Evolutionary conservation across 108 stramenopile species (phyloP).

Genomic region (Nannochloropsis granulata): DNA sequence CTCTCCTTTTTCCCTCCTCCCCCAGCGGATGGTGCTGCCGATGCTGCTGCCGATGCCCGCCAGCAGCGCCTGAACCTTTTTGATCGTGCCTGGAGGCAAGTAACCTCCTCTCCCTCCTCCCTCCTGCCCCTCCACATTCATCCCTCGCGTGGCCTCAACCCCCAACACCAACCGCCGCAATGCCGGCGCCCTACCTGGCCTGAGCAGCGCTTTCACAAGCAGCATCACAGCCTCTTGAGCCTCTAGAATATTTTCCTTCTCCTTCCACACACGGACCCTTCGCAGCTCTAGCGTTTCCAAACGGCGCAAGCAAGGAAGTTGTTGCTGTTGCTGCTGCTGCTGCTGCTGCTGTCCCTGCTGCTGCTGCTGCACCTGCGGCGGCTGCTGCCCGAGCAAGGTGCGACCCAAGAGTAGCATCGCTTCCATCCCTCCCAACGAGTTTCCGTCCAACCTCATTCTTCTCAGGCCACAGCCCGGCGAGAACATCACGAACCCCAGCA

Average conservation of each 20-base stretch:
- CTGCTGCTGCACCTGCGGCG: not conserved
- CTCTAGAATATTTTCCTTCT: not conserved
- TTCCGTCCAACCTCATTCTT: not conserved
- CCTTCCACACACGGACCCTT: not conserved
- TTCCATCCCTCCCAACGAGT: not conserved
- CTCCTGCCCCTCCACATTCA: not conserved
- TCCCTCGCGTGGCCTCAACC: not conserved
- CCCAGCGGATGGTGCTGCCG: not conserved
- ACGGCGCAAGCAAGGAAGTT: not conserved
- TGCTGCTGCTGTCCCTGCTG: not conserved
- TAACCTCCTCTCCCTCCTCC: not conserved
- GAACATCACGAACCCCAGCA: not conserved
- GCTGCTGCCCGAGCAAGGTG: not conserved
- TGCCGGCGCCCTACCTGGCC: not conserved
- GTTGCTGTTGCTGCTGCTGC: not conserved
- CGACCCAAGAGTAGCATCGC: not conserved
- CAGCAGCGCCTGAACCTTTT: not conserved
- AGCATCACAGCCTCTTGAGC: not conserved
- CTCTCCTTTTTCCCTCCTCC: not conserved
- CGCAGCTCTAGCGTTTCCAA: not conserved
- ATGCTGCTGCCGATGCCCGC: not conserved
- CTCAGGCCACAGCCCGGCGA: not conserved
- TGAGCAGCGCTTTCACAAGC: not conserved
- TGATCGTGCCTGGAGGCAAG: not conserved
- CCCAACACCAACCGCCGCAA: not conserved